phyloP scores from a whole-genome alignment of 1,284 basidiomycete genomes.

The Apiotrichum gamsii region DNA sequence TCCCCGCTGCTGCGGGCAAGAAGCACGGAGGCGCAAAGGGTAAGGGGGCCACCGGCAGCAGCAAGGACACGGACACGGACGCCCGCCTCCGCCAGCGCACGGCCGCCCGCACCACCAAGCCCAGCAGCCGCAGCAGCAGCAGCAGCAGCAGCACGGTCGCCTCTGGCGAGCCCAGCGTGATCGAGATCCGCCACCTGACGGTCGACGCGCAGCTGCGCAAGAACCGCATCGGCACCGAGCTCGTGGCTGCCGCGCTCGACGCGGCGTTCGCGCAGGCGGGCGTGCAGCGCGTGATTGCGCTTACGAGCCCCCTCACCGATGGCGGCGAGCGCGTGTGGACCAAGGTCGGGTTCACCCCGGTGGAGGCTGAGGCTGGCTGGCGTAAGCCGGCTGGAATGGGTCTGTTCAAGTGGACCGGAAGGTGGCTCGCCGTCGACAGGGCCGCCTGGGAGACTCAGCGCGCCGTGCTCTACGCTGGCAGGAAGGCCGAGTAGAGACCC shows the following conservation, averaged over 20 bases:
- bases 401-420: conserved; percentile 12
- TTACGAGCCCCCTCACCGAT: conserved; percentile 53
- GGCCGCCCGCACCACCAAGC: conserved; percentile 28
- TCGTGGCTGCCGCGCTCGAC: conserved; percentile 57
- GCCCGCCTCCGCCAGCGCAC: conserved; percentile 22
- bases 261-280: conserved; percentile 52
- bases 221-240: conserved; percentile 58
- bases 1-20: background rate
- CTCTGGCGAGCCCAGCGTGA: too few relatives aligned
- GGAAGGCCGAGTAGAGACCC: too few relatives aligned
- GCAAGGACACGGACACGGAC: conserved; percentile 11
- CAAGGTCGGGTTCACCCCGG: conserved; percentile 52
- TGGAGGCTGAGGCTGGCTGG: background rate
- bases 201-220: conserved; percentile 60
- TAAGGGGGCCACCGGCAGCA: background rate
- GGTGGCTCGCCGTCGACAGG: conserved; percentile 15
- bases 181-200: conserved; percentile 66
- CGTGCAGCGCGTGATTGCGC: conserved; percentile 48
- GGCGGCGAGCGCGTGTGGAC: conserved; percentile 47
- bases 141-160: conserved; percentile 44
- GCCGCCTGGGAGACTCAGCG: too few relatives aligned
- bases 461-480: too few relatives aligned
- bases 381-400: conserved; percentile 6
- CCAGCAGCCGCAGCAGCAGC: too few relatives aligned
- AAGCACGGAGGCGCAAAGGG: conserved; percentile 27